Conservation (phyloP, 768 basidiomycete genomes). For the Tylopilus sp. region DNA sequence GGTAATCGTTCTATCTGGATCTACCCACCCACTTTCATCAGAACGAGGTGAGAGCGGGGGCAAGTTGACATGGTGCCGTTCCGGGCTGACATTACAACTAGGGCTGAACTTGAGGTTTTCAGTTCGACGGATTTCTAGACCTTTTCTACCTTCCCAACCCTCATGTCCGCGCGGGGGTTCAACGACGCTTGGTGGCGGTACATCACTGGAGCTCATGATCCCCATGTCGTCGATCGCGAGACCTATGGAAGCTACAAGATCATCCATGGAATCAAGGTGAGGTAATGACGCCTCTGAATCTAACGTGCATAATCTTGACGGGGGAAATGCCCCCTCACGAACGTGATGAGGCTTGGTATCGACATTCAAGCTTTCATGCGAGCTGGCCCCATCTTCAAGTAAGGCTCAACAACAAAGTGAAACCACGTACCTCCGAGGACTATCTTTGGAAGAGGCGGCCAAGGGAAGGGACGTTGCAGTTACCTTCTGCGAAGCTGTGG, state of each 20-base stretch:
- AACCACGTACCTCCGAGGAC: constrained; percentile 19
- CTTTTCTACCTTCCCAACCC: constrained; percentile 23
- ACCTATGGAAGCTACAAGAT: constrained; percentile 36
- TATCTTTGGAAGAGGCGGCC: constrained; percentile 4
- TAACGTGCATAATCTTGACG: constrained; percentile 35
- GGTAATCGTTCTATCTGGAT: constrained; percentile 16
- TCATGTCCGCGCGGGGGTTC: constrained; percentile 37
- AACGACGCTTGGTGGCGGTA: constrained; percentile 39
- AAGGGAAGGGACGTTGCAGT: not conserved
- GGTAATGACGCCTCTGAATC: constrained; percentile 23
- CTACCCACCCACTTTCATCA: constrained; percentile 22
- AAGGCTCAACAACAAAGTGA: not conserved
- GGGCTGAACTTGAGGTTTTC: constrained; percentile 14
- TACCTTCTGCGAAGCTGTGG: constrained; percentile 30
- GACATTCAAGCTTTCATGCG: constrained; percentile 23
- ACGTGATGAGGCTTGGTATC: constrained; percentile 29
- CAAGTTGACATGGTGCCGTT: constrained; percentile 8
- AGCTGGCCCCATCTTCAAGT: constrained; percentile 3
- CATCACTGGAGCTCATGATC: constrained; percentile 30
- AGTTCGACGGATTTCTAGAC: constrained; percentile 31
- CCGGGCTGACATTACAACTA: constrained; percentile 9
- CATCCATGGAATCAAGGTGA: constrained; percentile 34
- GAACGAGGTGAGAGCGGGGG: constrained; percentile 16
- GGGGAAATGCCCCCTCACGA: constrained; percentile 68
- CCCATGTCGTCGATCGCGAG: constrained; percentile 40